phyloP scores from a whole-genome alignment of 805 yeast genomes.

The Metschnikowia koreensis region DNA sequence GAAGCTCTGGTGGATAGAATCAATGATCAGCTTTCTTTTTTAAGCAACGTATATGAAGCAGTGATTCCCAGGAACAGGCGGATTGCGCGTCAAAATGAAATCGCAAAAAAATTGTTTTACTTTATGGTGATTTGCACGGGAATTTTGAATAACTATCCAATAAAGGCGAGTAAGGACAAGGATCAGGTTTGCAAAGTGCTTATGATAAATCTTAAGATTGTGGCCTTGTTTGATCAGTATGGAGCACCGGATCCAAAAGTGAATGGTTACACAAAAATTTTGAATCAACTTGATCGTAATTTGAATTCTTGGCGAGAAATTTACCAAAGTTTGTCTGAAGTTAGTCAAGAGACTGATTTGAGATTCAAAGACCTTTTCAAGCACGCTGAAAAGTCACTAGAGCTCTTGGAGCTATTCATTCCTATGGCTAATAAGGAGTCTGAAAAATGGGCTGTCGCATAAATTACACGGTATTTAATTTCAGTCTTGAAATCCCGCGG shows the following conservation, averaged over 20 bases:
- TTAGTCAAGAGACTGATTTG: too few relatives aligned
- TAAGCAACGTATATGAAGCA: neutral
- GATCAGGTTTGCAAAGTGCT: neutral
- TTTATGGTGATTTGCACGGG: neutral
- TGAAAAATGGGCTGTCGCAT: too few relatives aligned
- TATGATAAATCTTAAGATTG: neutral
- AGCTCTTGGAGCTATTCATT: too few relatives aligned
- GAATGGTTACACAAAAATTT: neutral
- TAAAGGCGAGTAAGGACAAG: neutral
- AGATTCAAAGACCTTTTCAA: too few relatives aligned
- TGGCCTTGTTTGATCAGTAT: neutral
- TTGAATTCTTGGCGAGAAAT: neutral
- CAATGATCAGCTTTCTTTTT: neutral
- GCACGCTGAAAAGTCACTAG: too few relatives aligned
- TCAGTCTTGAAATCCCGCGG: too few relatives aligned
- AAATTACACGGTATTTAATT: too few relatives aligned
- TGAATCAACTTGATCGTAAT: neutral
- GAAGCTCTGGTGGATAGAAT: neutral
- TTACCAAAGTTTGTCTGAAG: neutral
- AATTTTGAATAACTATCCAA: neutral
- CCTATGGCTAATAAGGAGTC: too few relatives aligned
- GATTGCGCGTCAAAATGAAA: neutral
- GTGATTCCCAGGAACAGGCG: too few relatives aligned
- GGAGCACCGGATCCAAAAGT: neutral
- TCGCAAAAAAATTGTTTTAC: neutral